Evolutionary conservation across 805 yeast species (phyloP).

Genomic region (Ogataea angusta): DNA sequence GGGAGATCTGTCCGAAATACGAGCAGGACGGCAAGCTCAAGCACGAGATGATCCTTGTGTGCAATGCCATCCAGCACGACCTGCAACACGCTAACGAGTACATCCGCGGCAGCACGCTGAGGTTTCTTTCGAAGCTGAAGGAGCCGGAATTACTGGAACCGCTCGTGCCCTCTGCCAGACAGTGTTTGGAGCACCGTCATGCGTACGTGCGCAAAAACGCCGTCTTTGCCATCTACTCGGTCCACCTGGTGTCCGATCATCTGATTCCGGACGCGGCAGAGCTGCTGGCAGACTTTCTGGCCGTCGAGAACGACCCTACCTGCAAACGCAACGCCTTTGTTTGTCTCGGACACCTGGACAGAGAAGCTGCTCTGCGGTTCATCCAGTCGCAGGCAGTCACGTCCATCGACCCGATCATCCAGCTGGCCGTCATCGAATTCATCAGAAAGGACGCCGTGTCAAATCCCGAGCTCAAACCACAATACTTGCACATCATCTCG

Average conservation of each 20-base stretch:
- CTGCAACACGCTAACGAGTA: slow-evolving; percentile 97
- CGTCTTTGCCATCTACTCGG: slow-evolving; percentile 81
- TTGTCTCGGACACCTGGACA: slow-evolving; percentile 74
- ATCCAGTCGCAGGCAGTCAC: slow-evolving; percentile 69
- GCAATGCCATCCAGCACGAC: slow-evolving; percentile 97
- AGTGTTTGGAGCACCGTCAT: slow-evolving; percentile 92
- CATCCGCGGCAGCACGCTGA: slow-evolving; percentile 90
- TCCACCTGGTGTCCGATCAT: slow-evolving; percentile 78
- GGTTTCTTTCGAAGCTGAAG: slow-evolving; percentile 84
- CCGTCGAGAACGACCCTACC: slow-evolving; percentile 84
- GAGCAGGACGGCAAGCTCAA: slow-evolving; percentile 86
- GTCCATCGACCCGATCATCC: slow-evolving; percentile 75
- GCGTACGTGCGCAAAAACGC: slow-evolving; percentile 98
- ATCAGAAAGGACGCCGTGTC: slow-evolving; percentile 74
- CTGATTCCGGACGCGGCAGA: slow-evolving; percentile 96
- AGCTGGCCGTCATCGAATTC: slow-evolving; percentile 87
- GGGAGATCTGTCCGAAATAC: slow-evolving; percentile 96
- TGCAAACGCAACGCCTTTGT: slow-evolving; percentile 95
- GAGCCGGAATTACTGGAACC: slow-evolving; percentile 96
- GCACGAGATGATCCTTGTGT: slow-evolving; percentile 97
- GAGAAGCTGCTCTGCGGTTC: slow-evolving; percentile 80
- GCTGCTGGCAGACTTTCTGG: slow-evolving; percentile 66
- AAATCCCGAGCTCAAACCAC: slow-evolving; percentile 61
- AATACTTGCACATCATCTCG: slow-evolving; percentile 68
- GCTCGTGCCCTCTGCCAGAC: slow-evolving; percentile 86